Base-by-base conservation (phyloP, 176 grass and related monocot species). In the Musa acuminata region DNA sequence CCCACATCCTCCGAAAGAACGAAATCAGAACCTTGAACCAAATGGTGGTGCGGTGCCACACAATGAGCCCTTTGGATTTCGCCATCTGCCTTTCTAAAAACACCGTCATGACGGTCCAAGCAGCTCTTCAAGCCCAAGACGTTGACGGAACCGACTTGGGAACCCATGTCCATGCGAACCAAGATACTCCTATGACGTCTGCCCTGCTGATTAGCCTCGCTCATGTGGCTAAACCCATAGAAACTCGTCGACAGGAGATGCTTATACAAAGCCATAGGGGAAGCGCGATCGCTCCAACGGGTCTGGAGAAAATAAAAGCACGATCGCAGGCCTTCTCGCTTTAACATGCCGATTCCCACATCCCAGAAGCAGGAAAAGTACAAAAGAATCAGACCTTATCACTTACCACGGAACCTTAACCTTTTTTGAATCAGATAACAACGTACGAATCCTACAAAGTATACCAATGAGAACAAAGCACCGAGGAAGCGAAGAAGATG, bases 311-410 rank as follows among this genome's bases (percentile, higher is more conserved):
- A 79, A 75, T 75, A 16, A 51, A 83, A 54, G 72, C 83, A 75
- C 79, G 77, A 92, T 82, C 80, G 78, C 83, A 86, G 73, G 80
- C 49, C 75, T 76, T 78, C 71, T 64, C 83, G 77, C 73, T 11
- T 81, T 86, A 92, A 76, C 93, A 92, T 92, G 23, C 82, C 26
- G 72, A n/a, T 25, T 77, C 81, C 60, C 78, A 70, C 89, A 90
- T 92, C 92, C 80, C 82, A 43, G 65, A 2, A 35, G 14, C 24
- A 67, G 27, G 1, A 48, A 65, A 65, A 65, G 10, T 11, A 26
- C 16, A 35, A 43, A 43, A 43, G 35, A 26, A 67, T 67, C 26
- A 43, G 26, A 43, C 20, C 12, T 43, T 29, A 67, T 14, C 27
- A 48, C 65, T 48, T 43, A 11, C 24, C 9, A 67, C 22, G 43